Base-by-base conservation (phyloP, 768 basidiomycete genomes). In the Pilatotrama ljubarskyi region DNA sequence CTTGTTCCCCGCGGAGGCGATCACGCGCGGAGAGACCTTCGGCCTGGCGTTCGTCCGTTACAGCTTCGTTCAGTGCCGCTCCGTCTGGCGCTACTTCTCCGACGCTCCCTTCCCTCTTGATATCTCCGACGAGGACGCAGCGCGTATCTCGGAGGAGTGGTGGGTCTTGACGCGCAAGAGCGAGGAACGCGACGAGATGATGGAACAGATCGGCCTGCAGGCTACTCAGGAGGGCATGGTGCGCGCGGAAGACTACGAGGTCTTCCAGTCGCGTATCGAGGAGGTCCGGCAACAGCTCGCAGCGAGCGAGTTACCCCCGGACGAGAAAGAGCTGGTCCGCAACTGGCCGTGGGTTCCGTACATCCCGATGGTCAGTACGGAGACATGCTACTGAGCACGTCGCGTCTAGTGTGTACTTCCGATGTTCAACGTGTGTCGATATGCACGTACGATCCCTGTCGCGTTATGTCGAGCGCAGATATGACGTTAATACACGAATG, bases 91-190 rank as follows among this genome's bases (percentile, higher is more conserved):
- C 25, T 46, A 25, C 44, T 25, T 46, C 44, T 26, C 44, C 44
- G 53, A 37, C 36, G 53, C 53, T 42, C 41, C 35, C 7, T 57
- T 57, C 35, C 55, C 54, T 17, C 41, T 59, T 40, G 50, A 59
- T 22, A 59, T 59, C n/a, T 37, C 41, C 37, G 58, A 52, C 24
- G 49, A n/a, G 32, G 58, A 59, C 40, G 38, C 26, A 24, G 25
- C 25, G 22, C 57, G 29, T 13, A 51, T 51, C 40, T 22, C 41
- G n/a, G 49, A 51, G 40, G 57, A 49, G 40, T 58, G 57, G 49
- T 32, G 29, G 29, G 29, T 10, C 29, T 32, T 32, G 29, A 32
- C 29, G 29, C 29, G 29, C 29, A 32, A 32, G 29, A 32, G 29
- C 29, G 29, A 32, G 29, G 29, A 32, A 32, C 29, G 29, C 29